Evolutionary conservation across 176 grass and related monocot genomes (phyloP), one percentile per base, ranked within the genome.

Genomic region (Luzula sylvatica): DNA sequence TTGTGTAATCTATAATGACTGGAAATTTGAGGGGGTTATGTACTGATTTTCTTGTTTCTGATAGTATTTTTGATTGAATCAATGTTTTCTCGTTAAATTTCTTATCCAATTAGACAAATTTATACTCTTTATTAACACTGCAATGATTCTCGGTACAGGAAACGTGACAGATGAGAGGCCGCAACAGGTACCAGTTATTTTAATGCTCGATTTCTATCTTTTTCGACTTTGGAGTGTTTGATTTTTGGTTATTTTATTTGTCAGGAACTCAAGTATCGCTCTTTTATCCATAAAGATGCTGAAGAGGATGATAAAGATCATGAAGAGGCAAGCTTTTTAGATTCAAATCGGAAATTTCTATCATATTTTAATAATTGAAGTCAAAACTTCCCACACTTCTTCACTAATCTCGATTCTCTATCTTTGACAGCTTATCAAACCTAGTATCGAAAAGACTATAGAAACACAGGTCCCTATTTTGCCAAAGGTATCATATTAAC

Each of bases 151-250:
- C 78, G 50, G 42, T 82, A 72, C 78, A 94, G 87, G 81, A 23
- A 83, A 94, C 53, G 82, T 83, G 67, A 83, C 85, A 49, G 87
- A 94, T 51, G 87, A 94, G 25, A 74, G 82, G n/a, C 72, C 75
- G 17, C 58, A 82, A 32, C 74, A 87, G 78, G 88, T 94, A 77
- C 59, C n/a, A 52, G 16, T 17, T 52, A 19, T 46, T 49, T 47
- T 55, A 35, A 35, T 35, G 9, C n/a, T 35, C 30, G 9, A 35
- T 35, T 35, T 35, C 23, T 29, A 46, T 47, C 22, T 56, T 18
- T 23, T 69, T 9, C 3, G 48, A 16, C 38, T 11, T 39, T 50
- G 3, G 46, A 22, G 17, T 19, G 14, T 11, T 42, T n/a, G 50
- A 20, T 21, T 32, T 59, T 50, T 55, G 32, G 3, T 48, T 23